These are phyloP conservation scores for Emmonsia crescens DNA, from an alignment of 2,329 filamentous ascomycete species.

Conservation along the genomic window DNA sequence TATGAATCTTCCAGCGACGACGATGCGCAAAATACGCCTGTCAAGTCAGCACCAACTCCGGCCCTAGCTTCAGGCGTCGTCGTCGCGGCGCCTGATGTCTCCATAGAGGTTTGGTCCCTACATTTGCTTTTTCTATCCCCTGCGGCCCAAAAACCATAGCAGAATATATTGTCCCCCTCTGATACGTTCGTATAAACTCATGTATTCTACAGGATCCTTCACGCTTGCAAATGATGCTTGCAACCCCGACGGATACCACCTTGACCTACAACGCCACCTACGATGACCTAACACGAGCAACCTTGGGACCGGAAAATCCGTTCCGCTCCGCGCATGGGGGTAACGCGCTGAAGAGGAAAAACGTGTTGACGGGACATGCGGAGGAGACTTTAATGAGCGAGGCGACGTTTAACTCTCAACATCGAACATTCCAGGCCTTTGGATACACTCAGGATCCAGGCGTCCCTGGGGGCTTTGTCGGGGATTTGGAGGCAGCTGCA, in stretches of 20 bases:
- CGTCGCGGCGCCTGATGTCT: conserved; percentile 43
- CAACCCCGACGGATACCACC: conserved; percentile 40
- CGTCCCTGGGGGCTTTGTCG: conserved; percentile 32
- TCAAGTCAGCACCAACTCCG: conserved; percentile 15
- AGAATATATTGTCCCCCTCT: neutral
- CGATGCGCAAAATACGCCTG: conserved; percentile 22
- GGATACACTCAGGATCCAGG: conserved; percentile 43
- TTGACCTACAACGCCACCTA: conserved; percentile 52
- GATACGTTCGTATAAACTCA: conserved; percentile 21
- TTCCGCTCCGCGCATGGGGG: conserved; percentile 51
- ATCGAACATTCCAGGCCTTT: conserved; percentile 65
- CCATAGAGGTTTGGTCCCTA: conserved; percentile 45
- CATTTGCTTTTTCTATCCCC: conserved; percentile 5
- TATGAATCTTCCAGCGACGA: conserved; percentile 41
- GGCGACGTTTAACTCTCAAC: conserved; percentile 76
- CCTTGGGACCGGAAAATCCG: conserved; percentile 61
- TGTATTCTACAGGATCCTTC: conserved; percentile 36
- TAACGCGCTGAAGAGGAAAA: conserved; percentile 60
- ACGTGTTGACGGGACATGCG: conserved; percentile 73
- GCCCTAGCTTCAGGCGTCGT: conserved; percentile 31
- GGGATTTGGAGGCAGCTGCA: conserved; percentile 38
- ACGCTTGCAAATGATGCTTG: conserved; percentile 41
- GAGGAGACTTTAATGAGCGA: conserved; percentile 85
- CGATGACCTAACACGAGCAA: conserved; percentile 56
- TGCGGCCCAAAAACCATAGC: neutral